Percentiles rank a stretch among this genome's conserved stretches.
phyloP scores from a whole-genome alignment of 345 rosid species.

The Salix brachista region DNA sequence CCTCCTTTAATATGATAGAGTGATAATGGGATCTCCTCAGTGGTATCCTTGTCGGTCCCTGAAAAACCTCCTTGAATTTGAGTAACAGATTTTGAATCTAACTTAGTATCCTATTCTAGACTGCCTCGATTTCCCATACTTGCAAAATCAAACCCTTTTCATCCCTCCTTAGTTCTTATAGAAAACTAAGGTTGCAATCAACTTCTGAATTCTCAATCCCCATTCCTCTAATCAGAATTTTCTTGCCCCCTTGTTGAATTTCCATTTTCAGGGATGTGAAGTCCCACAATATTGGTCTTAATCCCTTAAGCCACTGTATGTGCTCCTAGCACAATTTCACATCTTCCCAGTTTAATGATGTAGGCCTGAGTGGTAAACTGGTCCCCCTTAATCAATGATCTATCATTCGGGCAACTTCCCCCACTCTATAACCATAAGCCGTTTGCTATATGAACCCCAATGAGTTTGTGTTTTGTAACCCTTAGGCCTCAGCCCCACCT shows the following conservation, averaged over 20 bases:
- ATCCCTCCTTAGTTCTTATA: rapidly evolving
- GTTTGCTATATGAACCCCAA: neutral
- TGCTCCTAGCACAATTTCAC: neutral
- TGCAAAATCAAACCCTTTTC: neutral
- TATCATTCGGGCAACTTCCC: neutral
- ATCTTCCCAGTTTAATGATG: neutral
- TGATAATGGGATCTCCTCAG: too few relatives aligned
- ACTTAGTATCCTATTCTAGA: rapidly evolving
- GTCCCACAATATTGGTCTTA: neutral
- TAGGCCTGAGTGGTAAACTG: neutral
- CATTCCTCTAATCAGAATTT: rapidly evolving
- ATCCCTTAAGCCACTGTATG: rapidly evolving
- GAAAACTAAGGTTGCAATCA: rapidly evolving
- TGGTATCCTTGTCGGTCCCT: too few relatives aligned
- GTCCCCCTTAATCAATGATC: rapidly evolving
- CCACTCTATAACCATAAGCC: too few relatives aligned
- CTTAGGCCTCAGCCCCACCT: neutral
- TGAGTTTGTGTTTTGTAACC: neutral
- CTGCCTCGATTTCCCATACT: rapidly evolving
- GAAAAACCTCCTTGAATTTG: too few relatives aligned
- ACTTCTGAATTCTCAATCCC: neutral
- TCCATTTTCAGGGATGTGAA: neutral
- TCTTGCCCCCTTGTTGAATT: too few relatives aligned
- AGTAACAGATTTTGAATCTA: too few relatives aligned
- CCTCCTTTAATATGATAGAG: too few relatives aligned